These are phyloP conservation scores for Terana coerulea DNA, from an alignment of 768 basidiomycete species.

Conservation along the genomic window DNA sequence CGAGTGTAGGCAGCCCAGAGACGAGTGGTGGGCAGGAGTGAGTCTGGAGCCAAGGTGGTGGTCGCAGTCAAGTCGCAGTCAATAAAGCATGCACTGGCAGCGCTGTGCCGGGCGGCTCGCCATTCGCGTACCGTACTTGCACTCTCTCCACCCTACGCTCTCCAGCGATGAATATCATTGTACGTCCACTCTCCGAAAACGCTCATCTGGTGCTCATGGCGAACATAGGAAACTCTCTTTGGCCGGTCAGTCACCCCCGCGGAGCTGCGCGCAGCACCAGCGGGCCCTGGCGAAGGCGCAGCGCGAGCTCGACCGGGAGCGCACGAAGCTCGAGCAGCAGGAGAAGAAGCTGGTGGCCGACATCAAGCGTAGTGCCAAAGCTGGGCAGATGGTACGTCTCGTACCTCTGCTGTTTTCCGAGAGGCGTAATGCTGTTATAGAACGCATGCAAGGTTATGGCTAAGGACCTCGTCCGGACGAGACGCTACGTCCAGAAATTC, in stretches of 20 bases:
- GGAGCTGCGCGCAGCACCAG: slow-evolving; percentile 95
- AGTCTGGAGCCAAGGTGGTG: too few species aligned
- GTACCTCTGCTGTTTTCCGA: slow-evolving; percentile 10
- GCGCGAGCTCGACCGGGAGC: slow-evolving; percentile 96
- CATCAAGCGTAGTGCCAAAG: slow-evolving; percentile 95
- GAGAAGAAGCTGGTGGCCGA: slow-evolving; percentile 96
- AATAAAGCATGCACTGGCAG: too few species aligned
- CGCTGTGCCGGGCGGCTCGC: slow-evolving; percentile 4
- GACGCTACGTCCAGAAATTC: slow-evolving; percentile 96
- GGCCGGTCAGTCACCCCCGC: slow-evolving; percentile 94
- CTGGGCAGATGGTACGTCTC: slow-evolving; percentile 86
- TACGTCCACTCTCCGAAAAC: slow-evolving; percentile 30
- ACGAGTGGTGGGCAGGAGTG: too few species aligned
- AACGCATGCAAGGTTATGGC: slow-evolving; percentile 99
- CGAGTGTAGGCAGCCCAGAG: too few species aligned
- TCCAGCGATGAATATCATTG: slow-evolving; percentile 72
- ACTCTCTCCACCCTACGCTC: slow-evolving; percentile 4
- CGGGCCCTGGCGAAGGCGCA: slow-evolving; percentile 95
- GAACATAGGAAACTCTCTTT: slow-evolving; percentile 90
- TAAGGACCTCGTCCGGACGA: slow-evolving; percentile 94
- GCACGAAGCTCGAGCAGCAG: slow-evolving; percentile 87
- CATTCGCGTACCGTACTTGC: neutral
- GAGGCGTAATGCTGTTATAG: slow-evolving; percentile 45
- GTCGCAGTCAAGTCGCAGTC: too few species aligned
- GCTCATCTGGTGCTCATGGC: slow-evolving; percentile 6